Evolutionary conservation across 441 rosid species (phyloP).

Genomic region (Erodium trifolium): DNA sequence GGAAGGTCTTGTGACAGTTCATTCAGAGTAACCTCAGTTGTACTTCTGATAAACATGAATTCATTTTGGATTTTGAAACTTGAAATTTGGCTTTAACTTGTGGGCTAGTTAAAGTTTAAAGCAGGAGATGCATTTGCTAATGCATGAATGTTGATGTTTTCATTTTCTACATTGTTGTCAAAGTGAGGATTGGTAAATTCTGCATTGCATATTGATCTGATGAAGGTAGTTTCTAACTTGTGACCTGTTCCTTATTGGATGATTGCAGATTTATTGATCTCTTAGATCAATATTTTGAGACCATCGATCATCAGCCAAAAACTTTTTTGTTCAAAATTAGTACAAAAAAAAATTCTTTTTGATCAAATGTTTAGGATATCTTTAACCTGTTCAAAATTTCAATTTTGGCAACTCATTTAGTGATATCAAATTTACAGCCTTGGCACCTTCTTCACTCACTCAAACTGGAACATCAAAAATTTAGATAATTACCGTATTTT

Average conservation of each 20-base stretch:
- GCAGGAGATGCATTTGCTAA: background rate
- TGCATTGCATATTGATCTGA: background rate
- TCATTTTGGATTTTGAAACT: too few species aligned
- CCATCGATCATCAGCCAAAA: too few species aligned
- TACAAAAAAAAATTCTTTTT: too few species aligned
- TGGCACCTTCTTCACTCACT: background rate
- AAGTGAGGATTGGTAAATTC: background rate
- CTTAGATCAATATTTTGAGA: too few species aligned
- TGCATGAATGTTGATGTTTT: conserved; percentile 15
- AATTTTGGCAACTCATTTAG: conserved; percentile 86
- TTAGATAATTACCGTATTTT: background rate
- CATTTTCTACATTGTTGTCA: conserved; percentile 43
- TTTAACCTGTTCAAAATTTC: too few species aligned
- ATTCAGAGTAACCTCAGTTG: background rate
- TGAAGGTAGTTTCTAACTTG: background rate
- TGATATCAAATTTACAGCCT: conserved; percentile 34
- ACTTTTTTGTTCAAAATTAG: too few species aligned
- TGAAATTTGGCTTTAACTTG: too few species aligned
- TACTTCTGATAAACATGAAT: conserved; percentile 14
- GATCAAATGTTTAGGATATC: too few species aligned
- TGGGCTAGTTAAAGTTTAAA: too few species aligned
- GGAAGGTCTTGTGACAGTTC: background rate
- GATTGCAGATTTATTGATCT: too few species aligned
- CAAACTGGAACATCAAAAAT: background rate
- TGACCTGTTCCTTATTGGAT: too few species aligned